phyloP scores from a whole-genome alignment of 352 stramenopile species.

The Pythium aquatile region DNA sequence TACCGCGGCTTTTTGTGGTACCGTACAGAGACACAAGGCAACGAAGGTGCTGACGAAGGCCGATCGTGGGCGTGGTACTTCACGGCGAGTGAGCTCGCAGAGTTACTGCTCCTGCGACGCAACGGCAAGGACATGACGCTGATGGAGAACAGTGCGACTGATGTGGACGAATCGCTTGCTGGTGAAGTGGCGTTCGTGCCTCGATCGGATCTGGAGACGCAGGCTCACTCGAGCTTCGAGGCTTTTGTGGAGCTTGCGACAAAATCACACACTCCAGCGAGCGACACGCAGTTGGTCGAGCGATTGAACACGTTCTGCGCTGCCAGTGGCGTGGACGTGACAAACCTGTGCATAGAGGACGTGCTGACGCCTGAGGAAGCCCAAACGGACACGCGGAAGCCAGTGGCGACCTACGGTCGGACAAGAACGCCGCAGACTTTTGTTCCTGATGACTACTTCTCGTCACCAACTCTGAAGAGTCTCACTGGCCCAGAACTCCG shows the following conservation, averaged over 20 bases:
- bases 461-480: constrained; percentile 56
- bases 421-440: constrained; percentile 40
- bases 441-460: constrained; percentile 71
- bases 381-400: constrained; percentile 9
- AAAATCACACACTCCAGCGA: constrained; percentile 46
- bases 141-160: constrained; percentile 75
- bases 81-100: constrained; percentile 89
- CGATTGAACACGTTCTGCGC: constrained; percentile 81
- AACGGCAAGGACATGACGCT: constrained; percentile 86
- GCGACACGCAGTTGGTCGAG: constrained; percentile 87
- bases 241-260: constrained; percentile 71
- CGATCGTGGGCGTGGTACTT: constrained; percentile 96
- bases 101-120: constrained; percentile 76
- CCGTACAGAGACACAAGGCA: constrained; percentile 94
- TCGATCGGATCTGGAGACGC: constrained; percentile 46
- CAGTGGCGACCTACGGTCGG: constrained; percentile 1
- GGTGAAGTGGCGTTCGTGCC: constrained; percentile 37
- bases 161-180: constrained; percentile 43
- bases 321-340: constrained; percentile 75
- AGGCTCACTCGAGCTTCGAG: constrained; percentile 45
- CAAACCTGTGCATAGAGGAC: constrained; percentile 71
- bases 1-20: constrained; percentile 95
- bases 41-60: constrained; percentile 92
- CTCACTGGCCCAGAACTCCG: constrained; percentile 78
- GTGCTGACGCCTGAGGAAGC: constrained; percentile 42